phyloP scores from a whole-genome alignment of 1,284 basidiomycete genomes.

The Marasmius fiardii region DNA sequence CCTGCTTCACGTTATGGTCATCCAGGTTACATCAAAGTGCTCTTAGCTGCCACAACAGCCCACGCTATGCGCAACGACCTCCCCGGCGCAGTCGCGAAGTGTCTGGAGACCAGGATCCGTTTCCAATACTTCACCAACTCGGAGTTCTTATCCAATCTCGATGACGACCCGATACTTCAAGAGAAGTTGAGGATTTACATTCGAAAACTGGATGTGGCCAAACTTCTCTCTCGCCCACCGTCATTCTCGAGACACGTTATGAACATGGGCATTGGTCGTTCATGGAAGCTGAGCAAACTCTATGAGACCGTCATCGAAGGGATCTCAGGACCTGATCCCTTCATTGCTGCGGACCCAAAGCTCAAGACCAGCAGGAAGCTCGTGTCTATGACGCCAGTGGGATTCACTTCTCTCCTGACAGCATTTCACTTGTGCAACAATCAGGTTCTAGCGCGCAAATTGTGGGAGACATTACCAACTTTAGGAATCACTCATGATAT shows the following conservation, averaged over 20 bases:
- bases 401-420: slow-evolving; percentile 62
- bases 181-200: slow-evolving; percentile 41
- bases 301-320: slow-evolving; percentile 49
- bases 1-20: slow-evolving; percentile 14
- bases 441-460: slow-evolving; percentile 49
- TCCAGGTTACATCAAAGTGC: slow-evolving; percentile 35
- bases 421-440: slow-evolving; percentile 53
- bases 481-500: slow-evolving; percentile 47
- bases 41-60: slow-evolving; percentile 55
- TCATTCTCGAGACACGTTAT: slow-evolving; percentile 48
- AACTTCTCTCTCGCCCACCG: slow-evolving; percentile 45
- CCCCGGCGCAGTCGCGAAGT: slow-evolving; percentile 43
- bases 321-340: slow-evolving; percentile 43
- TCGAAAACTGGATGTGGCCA: slow-evolving; percentile 44
- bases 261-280: slow-evolving; percentile 33
- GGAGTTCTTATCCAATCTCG: slow-evolving; percentile 35
- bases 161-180: slow-evolving; percentile 27
- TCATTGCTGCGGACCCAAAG: slow-evolving; percentile 38
- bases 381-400: slow-evolving; percentile 49
- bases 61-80: slow-evolving; percentile 55
- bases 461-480: slow-evolving; percentile 63
- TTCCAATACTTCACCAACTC: slow-evolving; percentile 30
- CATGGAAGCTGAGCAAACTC: slow-evolving; percentile 36
- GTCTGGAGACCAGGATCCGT: slow-evolving; percentile 33
- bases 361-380: slow-evolving; percentile 31